A percentile compares a stretch with the other conserved stretches of the same genome.
phyloP scores from a whole-genome alignment of 2,329 filamentous ascomycete genomes.

The Sporothrix brunneoviolacea region DNA sequence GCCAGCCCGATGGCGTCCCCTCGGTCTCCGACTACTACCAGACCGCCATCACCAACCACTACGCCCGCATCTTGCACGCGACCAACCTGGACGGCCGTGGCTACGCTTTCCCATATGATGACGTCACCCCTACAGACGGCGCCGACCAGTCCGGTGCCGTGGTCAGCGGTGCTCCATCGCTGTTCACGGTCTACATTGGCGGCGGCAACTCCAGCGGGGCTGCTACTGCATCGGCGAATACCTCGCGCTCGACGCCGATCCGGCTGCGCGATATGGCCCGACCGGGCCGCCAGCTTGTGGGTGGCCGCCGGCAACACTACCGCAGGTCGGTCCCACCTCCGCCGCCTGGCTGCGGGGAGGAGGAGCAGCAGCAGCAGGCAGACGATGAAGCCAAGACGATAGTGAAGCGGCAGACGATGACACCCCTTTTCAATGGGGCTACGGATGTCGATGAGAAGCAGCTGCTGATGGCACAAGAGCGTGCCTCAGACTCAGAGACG shows the following conservation, averaged over 20 bases:
- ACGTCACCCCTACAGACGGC: constrained; percentile 51
- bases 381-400: no score
- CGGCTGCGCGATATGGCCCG: constrained; percentile 17
- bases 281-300: constrained; percentile 16
- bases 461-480: constrained; percentile 6
- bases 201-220: constrained; percentile 10
- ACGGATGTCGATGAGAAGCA: constrained; percentile 9
- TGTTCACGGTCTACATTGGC: constrained; percentile 24
- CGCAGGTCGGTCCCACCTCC: constrained; percentile 12
- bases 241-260: constrained; percentile 11
- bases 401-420: background rate
- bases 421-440: constrained; percentile 5
- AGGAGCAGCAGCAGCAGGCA: no score
- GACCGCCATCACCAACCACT: constrained; percentile 56
- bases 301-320: constrained; percentile 9
- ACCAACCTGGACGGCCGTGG: constrained; percentile 52
- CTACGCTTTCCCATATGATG: constrained; percentile 68
- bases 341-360: no score
- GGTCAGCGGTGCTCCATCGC: constrained; percentile 46
- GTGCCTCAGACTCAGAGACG: background rate
- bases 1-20: constrained; percentile 46
- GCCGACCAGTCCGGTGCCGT: constrained; percentile 58
- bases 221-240: background rate
- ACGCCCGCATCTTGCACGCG: constrained; percentile 57
- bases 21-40: constrained; percentile 51